phyloP scores from a whole-genome alignment of 139 green algal species.

The Bryopsis sp. region DNA sequence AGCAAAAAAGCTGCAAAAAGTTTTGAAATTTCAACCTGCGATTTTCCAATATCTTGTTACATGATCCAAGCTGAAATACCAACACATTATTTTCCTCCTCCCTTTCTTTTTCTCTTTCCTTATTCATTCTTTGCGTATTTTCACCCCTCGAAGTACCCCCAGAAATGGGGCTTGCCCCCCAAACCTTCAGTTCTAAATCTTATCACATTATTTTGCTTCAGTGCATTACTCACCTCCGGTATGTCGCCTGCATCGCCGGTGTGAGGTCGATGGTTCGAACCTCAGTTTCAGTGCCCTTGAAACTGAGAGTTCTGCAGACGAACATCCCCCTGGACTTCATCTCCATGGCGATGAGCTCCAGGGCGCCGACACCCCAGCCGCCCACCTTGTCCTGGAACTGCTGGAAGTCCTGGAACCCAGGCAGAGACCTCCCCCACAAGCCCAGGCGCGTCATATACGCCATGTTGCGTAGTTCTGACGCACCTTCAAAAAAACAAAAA shows the following conservation, averaged over 20 bases:
- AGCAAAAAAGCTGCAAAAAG: no score
- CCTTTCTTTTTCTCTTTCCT: no score
- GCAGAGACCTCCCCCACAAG: conserved; percentile 41
- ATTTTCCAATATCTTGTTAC: no score
- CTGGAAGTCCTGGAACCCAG: conserved; percentile 24
- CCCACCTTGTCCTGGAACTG: conserved; percentile 24
- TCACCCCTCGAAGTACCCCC: no score
- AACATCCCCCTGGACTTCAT: conserved; percentile 40
- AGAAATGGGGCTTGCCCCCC: no score
- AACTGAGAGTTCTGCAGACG: conserved; percentile 33
- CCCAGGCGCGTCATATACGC: conserved; percentile 55
- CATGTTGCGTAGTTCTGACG: conserved; percentile 48
- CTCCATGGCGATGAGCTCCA: conserved; percentile 52
- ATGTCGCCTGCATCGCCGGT: neutral
- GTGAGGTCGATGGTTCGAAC: neutral
- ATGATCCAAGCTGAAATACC: no score
- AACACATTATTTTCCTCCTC: no score
- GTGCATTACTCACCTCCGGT: neutral
- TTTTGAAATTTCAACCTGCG: no score
- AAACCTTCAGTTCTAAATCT: no score
- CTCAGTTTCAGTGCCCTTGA: conserved; percentile 12
- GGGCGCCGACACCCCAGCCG: conserved; percentile 31
- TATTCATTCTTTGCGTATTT: no score
- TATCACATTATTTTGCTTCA: no score
- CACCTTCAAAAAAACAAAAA: conserved; percentile 19